These are phyloP conservation scores for Ceratocystis ficicola DNA, from an alignment of 2,329 filamentous ascomycete genomes.

Conservation along the genomic window DNA sequence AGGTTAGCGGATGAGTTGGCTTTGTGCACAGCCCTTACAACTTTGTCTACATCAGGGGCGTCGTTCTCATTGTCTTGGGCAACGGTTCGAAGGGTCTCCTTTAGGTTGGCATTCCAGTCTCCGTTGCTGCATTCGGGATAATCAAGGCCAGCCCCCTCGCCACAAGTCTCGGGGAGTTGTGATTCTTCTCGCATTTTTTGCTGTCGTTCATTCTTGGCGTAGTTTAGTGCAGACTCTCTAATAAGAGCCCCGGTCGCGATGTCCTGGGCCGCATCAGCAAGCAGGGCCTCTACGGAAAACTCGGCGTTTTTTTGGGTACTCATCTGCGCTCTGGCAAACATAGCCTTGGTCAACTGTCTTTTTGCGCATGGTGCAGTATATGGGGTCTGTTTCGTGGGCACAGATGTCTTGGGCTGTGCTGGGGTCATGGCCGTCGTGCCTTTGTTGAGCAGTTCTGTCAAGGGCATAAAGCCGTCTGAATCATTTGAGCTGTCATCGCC, in stretches of 20 bases:
- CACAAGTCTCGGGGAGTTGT: not conserved
- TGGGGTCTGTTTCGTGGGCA: not conserved
- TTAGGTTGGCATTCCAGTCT: slow-evolving; percentile 9
- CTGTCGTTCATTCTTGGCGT: not conserved
- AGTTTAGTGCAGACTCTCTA: not conserved
- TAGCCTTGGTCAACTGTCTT: not conserved
- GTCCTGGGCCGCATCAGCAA: slow-evolving; percentile 17
- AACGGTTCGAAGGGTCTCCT: slow-evolving; percentile 12
- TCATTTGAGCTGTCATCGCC: slow-evolving; percentile 51
- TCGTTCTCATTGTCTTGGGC: slow-evolving; percentile 18
- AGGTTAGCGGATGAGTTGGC: not conserved
- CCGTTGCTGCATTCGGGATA: not conserved
- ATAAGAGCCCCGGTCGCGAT: not conserved
- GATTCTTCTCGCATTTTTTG: slow-evolving; percentile 5
- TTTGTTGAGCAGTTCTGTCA: slow-evolving; percentile 6
- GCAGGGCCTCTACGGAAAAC: slow-evolving; percentile 2
- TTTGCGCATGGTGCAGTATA: not conserved
- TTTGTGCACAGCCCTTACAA: slow-evolving; percentile 17
- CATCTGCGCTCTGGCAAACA: slow-evolving; percentile 2
- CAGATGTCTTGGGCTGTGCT: not conserved
- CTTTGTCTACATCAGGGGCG: slow-evolving; percentile 21
- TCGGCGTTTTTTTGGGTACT: slow-evolving; percentile 8
- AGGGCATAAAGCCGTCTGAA: slow-evolving; percentile 46
- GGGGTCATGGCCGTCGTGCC: not conserved
- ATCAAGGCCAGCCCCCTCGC: not conserved